Percentiles rank a stretch among this genome's conserved stretches.
Evolutionary conservation across 345 rosid genomes (phyloP).

Genomic region (Syzygium aromaticum): DNA sequence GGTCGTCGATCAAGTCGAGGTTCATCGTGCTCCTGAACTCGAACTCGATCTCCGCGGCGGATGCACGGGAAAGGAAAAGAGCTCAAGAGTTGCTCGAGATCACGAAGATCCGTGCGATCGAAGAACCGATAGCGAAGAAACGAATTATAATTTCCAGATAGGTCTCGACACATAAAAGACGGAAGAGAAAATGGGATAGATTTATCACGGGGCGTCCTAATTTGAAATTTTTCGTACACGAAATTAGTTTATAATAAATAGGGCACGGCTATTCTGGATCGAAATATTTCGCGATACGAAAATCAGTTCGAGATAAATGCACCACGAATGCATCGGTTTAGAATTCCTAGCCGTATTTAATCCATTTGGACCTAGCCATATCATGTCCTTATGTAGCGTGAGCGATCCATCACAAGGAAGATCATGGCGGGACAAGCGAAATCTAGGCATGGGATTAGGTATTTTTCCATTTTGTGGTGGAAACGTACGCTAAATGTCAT

Average conservation of each 20-base stretch:
- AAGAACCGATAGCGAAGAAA: neutral
- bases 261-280: rapidly evolving
- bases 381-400: neutral
- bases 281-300: neutral
- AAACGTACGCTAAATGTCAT: neutral
- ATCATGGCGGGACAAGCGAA: neutral
- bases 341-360: neutral
- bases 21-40: neutral
- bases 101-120: neutral
- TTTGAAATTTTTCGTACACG: neutral
- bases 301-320: neutral
- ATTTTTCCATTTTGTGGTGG: neutral
- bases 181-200: neutral
- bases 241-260: neutral
- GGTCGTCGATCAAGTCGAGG: neutral
- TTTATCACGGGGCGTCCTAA: rapidly evolving
- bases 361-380: too few species aligned
- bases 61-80: neutral
- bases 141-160: neutral
- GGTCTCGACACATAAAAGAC: rapidly evolving
- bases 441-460: neutral
- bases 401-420: neutral
- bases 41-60: neutral
- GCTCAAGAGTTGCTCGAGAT: neutral
- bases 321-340: neutral